Conservation (phyloP, 2,329 filamentous ascomycete species). For the Colletotrichum kahawae region DNA sequence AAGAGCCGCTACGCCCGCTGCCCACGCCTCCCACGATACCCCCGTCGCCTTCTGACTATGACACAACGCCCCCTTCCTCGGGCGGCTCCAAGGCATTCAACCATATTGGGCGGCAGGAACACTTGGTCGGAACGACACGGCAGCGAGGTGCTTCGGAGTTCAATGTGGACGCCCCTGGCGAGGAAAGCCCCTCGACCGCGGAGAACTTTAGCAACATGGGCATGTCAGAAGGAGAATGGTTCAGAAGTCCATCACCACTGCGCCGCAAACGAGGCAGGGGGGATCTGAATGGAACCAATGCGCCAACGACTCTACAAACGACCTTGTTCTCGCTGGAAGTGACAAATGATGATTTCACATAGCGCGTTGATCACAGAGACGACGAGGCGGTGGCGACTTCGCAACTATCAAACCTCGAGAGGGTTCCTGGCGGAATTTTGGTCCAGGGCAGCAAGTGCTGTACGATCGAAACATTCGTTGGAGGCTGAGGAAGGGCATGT, state of each 20-base stretch:
- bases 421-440: not conserved
- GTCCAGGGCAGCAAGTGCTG: not conserved
- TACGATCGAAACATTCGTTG: not conserved
- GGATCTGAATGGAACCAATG: not conserved
- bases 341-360: not conserved
- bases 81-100: not conserved
- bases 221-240: constrained; percentile 23
- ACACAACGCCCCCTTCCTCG: constrained; percentile 18
- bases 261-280: not conserved
- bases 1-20: not conserved
- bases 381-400: not conserved
- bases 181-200: not conserved
- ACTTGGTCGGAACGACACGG: not conserved
- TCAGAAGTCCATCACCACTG: constrained; percentile 25
- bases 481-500: not conserved
- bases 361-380: not conserved
- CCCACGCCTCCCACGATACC: not conserved
- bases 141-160: not conserved
- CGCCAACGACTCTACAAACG: not conserved
- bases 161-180: not conserved
- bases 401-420: not conserved
- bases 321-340: not conserved
- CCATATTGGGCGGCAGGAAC: not conserved
- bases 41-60: constrained; percentile 27
- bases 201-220: not conserved